Evolutionary conservation across 371 early-diverging fungal genomes (phyloP).

Genomic region (Haplosporangium sp.): DNA sequence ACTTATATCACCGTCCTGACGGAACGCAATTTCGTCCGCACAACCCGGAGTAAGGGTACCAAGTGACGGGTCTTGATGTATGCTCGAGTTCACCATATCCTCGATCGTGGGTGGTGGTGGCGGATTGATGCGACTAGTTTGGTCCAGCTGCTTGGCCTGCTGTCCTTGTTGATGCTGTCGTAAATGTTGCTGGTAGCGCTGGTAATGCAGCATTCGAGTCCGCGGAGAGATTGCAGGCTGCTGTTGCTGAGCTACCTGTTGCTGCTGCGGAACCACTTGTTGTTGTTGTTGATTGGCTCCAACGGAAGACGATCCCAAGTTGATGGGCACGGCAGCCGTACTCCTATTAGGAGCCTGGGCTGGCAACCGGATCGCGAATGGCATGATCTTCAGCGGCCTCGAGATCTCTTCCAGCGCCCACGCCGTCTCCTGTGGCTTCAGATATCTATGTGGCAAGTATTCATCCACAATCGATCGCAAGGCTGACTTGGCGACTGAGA

Average conservation of each 20-base stretch:
- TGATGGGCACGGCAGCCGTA: background rate
- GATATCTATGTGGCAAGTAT: constrained; percentile 28
- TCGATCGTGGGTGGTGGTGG: background rate
- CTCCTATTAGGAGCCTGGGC: constrained; percentile 4
- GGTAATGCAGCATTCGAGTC: constrained; percentile 10
- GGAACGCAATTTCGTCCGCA: background rate
- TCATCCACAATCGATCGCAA: constrained; percentile 18
- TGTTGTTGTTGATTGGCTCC: background rate
- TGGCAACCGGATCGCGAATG: constrained; percentile 35
- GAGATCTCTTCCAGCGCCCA: constrained; percentile 32
- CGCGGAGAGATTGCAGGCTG: constrained; percentile 1
- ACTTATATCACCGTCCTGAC: no score
- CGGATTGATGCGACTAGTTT: background rate
- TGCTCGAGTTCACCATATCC: background rate
- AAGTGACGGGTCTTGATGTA: background rate
- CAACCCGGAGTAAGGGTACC: constrained; percentile 1
- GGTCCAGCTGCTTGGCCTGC: constrained; percentile 15
- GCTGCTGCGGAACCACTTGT: background rate
- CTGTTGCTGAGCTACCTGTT: constrained; percentile 5
- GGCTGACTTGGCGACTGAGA: constrained; percentile 33
- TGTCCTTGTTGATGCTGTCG: constrained; percentile 13
- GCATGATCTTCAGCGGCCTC: constrained; percentile 19
- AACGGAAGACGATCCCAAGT: background rate
- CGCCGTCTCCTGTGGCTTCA: constrained; percentile 20
- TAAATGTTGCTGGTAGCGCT: constrained; percentile 24